Percentiles rank a stretch among this genome's conserved stretches.
Evolutionary conservation across 2,329 filamentous ascomycete genomes (phyloP).

Genomic region (Teratosphaeria nubilosa): DNA sequence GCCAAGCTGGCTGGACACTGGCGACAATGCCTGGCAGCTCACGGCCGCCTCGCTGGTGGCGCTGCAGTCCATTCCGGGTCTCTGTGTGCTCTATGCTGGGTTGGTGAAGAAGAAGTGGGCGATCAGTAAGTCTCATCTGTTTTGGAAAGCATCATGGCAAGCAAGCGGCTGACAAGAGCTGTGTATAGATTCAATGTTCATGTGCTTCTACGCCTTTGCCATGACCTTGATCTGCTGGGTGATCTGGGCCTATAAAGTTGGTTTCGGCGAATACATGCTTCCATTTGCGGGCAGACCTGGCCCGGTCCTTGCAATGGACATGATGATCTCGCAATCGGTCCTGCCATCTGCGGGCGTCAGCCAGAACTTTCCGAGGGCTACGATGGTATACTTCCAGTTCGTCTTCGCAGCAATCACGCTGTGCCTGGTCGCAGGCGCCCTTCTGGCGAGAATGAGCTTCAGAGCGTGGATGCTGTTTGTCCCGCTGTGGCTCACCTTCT

Average conservation of each 20-base stretch:
- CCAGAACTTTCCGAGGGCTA: constrained; percentile 36
- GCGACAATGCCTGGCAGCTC: constrained; percentile 45
- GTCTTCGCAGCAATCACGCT: constrained; percentile 44
- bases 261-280: constrained; percentile 41
- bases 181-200: constrained; percentile 30
- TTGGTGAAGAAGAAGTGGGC: constrained; percentile 36
- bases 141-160: background rate
- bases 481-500: constrained; percentile 42
- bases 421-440: constrained; percentile 38
- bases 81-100: constrained; percentile 41
- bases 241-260: constrained; percentile 40
- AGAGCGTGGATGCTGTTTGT: constrained; percentile 44
- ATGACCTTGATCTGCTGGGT: constrained; percentile 41
- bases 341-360: constrained; percentile 34
- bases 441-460: constrained; percentile 42
- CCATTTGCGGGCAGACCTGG: constrained; percentile 41
- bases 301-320: constrained; percentile 36
- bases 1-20: constrained; percentile 29
- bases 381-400: constrained; percentile 47
- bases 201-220: constrained; percentile 43
- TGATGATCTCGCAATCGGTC: constrained; percentile 33
- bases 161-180: background rate
- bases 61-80: constrained; percentile 41
- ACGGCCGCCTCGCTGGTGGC: constrained; percentile 41
- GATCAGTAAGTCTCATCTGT: constrained; percentile 1